Percentiles rank a stretch among this genome's conserved stretches.
These are phyloP conservation scores for Phlyctochytrium arcticum DNA, from an alignment of 192 early-diverging fungal genomes.

Conservation along the genomic window DNA sequence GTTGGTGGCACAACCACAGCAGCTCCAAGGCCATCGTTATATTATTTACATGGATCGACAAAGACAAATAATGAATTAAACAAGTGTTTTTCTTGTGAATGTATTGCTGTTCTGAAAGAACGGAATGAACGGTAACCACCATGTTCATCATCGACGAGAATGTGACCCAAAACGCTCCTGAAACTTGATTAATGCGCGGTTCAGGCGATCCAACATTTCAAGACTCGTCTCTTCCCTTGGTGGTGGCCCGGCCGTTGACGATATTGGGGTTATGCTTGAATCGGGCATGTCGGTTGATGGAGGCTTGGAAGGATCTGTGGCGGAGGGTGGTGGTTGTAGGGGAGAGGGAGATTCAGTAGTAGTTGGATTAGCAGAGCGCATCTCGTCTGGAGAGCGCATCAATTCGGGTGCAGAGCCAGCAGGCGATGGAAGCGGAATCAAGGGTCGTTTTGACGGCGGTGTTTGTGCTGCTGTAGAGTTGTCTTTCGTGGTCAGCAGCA, in stretches of 20 bases:
- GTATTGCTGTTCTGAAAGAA: too few relatives aligned
- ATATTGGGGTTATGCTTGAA: too few relatives aligned
- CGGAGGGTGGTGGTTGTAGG: background rate
- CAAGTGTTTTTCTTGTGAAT: too few relatives aligned
- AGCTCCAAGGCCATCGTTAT: too few relatives aligned
- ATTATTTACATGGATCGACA: too few relatives aligned
- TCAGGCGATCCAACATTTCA: conserved; percentile 27
- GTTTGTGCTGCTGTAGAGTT: background rate
- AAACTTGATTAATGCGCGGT: conserved; percentile 24
- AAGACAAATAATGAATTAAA: too few relatives aligned
- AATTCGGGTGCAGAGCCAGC: background rate
- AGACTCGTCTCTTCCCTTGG: conserved; percentile 19
- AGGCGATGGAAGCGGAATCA: background rate
- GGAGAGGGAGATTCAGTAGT: too few relatives aligned
- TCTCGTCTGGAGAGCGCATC: background rate
- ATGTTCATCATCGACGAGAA: background rate
- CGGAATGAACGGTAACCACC: too few relatives aligned
- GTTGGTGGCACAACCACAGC: too few relatives aligned
- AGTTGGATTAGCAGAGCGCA: background rate
- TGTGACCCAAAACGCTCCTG: conserved; percentile 28
- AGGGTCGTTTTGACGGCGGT: background rate
- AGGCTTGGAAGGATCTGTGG: background rate
- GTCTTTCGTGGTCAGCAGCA: too few relatives aligned
- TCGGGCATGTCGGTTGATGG: background rate
- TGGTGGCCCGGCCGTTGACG: background rate